Evolutionary conservation across 2,329 filamentous ascomycete genomes (phyloP), one percentile per base, ranked within the genome.

Genomic region (Xylaria sp.): DNA sequence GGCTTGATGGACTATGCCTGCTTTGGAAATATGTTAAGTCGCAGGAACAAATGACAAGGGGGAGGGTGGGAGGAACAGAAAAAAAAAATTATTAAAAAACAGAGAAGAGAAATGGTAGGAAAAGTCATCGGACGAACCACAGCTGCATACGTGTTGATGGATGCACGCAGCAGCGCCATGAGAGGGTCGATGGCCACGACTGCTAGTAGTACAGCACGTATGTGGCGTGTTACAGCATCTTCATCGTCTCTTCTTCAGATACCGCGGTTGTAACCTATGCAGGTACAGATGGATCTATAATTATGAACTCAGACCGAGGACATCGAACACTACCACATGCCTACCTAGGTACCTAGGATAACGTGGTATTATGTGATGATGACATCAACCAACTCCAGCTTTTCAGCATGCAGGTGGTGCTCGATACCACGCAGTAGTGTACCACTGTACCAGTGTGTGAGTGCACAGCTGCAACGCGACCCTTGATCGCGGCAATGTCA

Each of bases 151-250:
- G 70, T 72, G 67, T 72, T 66, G 58, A 70, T 66, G 60, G 63
- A 72, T 68, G 70, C 68, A 66, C 64, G 48, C 44, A 71, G 67
- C 48, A 71, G 67, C 67, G 69, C 58, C 67, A 71, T 65, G 64
- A 63, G 66, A 56, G 64, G 64, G 67, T 44, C 56, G 56, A 65
- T 63, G 69, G 62, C 67, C 67, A 72, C 69, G 67, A 72, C 64
- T 69, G 55, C 20, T 64, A 56, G 63, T 58, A 62, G 60, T 66
- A 62, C 54, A 56, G 44, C 66, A 54, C 63, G 63, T 69, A 71
- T 20, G 64, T 69, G 61, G 68, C 48, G 67, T 37, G 68, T 66
- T 55, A 44, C 34, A 60, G 41, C 41, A 61, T 69, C 39, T 54
- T 63, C n/a, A 55, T n/a, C 28, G 25, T 62, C 55, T 48, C 54